Evolutionary conservation across 306 rosid genomes (phyloP).

Genomic region (Malus domestica): DNA sequence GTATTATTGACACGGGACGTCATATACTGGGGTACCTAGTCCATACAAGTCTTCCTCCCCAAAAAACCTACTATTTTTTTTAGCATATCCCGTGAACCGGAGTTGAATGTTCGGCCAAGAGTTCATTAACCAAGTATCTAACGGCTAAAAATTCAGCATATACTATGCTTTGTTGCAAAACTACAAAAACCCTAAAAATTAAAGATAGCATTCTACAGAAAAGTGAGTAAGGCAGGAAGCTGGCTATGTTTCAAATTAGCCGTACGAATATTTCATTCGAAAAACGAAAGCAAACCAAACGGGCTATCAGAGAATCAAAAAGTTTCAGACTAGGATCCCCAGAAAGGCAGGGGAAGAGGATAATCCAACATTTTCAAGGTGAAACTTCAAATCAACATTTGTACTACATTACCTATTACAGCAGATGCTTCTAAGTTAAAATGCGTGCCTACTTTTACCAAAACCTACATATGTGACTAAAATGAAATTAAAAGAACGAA

Average conservation of each 20-base stretch:
- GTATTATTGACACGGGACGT: too few species aligned
- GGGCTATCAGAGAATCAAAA: slow-evolving; percentile 32
- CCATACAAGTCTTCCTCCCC: too few species aligned
- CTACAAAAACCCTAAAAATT: not conserved
- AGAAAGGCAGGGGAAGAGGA: not conserved
- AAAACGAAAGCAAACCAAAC: slow-evolving; percentile 19
- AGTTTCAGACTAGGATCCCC: slow-evolving; percentile 13
- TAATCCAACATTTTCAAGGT: not conserved
- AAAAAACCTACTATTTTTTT: not conserved
- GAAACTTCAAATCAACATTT: not conserved
- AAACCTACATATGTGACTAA: not conserved
- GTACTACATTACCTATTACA: not conserved
- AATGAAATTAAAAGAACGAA: too few species aligned
- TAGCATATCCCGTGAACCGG: too few species aligned
- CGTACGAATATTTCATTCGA: slow-evolving; percentile 34
- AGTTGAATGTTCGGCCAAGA: too few species aligned
- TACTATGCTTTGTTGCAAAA: too few species aligned
- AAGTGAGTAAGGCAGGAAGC: slow-evolving; percentile 19
- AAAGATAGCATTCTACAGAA: not conserved
- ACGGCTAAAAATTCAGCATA: too few species aligned
- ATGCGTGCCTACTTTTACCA: not conserved
- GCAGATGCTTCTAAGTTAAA: not conserved
- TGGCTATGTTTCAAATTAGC: slow-evolving; percentile 19
- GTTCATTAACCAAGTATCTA: too few species aligned
- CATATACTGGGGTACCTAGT: too few species aligned